A percentile compares a stretch with the other conserved stretches of the same genome.
These are phyloP conservation scores for Hemileia vastatrix DNA, from an alignment of 1,284 basidiomycete genomes.

Conservation along the genomic window DNA sequence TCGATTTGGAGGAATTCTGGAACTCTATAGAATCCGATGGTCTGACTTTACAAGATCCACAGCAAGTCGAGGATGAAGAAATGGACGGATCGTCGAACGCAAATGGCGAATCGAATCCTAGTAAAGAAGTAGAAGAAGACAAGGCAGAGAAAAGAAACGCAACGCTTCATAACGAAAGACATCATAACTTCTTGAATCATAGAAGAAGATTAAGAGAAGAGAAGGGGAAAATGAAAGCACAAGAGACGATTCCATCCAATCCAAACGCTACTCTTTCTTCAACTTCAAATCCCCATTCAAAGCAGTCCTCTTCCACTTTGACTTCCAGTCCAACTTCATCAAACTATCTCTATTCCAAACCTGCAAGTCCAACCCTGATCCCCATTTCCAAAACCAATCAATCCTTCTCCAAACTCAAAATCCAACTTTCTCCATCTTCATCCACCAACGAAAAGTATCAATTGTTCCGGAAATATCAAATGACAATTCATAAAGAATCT, in stretches of 20 bases:
- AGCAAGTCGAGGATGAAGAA: neutral
- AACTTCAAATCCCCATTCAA: neutral
- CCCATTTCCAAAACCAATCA: constrained; percentile 3
- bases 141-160: neutral
- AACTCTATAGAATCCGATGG: constrained; percentile 4
- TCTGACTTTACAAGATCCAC: neutral
- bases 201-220: neutral
- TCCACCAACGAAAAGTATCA: constrained; percentile 36
- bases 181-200: neutral
- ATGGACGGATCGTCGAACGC: neutral
- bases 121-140: neutral
- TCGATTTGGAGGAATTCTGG: constrained; percentile 16
- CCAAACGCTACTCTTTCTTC: neutral
- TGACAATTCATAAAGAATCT: constrained; percentile 31
- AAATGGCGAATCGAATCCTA: neutral
- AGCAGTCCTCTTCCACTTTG: neutral
- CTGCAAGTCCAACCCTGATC: constrained; percentile 26
- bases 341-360: neutral
- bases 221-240: neutral
- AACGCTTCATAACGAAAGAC: neutral
- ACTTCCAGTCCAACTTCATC: neutral
- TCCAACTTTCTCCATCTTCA: constrained; percentile 22
- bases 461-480: constrained; percentile 38
- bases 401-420: neutral
- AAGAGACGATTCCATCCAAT: neutral